Conservation (phyloP, 371 early-diverging fungal genomes). For the Umbelopsis sp. region DNA sequence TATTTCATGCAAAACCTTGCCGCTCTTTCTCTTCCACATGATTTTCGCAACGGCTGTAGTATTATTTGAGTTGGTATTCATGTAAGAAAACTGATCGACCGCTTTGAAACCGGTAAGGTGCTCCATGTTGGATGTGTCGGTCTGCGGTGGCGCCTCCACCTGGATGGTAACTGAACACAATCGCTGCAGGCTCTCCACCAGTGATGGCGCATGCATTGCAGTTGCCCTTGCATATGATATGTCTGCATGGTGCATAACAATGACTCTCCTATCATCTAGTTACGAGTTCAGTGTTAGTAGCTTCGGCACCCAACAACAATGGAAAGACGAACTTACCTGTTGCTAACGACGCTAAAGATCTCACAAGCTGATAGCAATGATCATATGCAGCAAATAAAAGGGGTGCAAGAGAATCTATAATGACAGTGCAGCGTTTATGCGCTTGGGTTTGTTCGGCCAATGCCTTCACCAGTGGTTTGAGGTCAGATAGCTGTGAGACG, state of each 20-base stretch:
- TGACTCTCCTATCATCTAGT: conserved; percentile 19
- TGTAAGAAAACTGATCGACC: conserved; percentile 44
- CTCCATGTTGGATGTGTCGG: conserved; percentile 31
- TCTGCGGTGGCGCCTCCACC: conserved; percentile 29
- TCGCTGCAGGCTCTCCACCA: conserved; percentile 37
- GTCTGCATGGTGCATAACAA: conserved; percentile 39
- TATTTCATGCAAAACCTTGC: conserved; percentile 45
- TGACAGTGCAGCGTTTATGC: conserved; percentile 24
- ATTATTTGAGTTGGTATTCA: conserved; percentile 38
- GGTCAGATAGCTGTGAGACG: background rate
- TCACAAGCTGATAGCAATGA: conserved; percentile 43
- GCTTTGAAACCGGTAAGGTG: conserved; percentile 46
- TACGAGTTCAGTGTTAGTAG: background rate
- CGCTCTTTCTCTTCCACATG: conserved; percentile 53
- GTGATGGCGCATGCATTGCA: conserved; percentile 11
- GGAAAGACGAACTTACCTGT: conserved; percentile 27
- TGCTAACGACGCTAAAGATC: conserved; percentile 40
- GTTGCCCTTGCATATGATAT: conserved; percentile 23
- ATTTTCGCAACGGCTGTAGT: conserved; percentile 36
- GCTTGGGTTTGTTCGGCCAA: background rate
- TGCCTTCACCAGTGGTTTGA: background rate
- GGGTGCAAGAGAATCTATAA: conserved; percentile 43
- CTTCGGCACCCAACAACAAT: background rate
- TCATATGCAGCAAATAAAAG: conserved; percentile 35
- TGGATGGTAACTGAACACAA: conserved; percentile 38